Base-by-base conservation (phyloP, 2,329 filamentous ascomycete genomes). In the Neofusicoccum ribis region DNA sequence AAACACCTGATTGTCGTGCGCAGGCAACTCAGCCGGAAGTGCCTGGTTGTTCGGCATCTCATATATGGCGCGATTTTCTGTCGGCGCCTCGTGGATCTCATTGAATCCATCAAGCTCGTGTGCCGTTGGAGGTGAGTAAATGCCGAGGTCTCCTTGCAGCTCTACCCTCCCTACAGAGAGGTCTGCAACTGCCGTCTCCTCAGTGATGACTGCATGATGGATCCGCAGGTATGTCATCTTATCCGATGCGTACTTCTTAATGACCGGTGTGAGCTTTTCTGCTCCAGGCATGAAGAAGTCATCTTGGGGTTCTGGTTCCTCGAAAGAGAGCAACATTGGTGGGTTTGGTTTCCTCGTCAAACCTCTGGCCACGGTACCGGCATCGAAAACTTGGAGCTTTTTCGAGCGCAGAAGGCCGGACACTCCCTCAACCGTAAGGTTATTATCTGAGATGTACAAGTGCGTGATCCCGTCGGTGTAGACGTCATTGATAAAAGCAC, bases 391-490 rank as follows among this genome's bases (percentile, higher is more conserved):
- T 68, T 86, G 80, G 8, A 89, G 74, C 37, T 81, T 77, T 61
- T 76, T 78, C 7, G 84, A 84, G 56, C 81, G 75, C 11, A 88
- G 70, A 5, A 88, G 75, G 15, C 81, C 82, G 3, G 82, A 83
- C 5, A 85, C 74, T 0, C 85, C 85, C 71, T 87, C 84, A 0
- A 85, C 80, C 1, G 84, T 86, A 5, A 88, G 72, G 3, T 76
- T 69, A 65, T 88, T 89, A 7, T 81, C 80, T 3, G 85, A 80
- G 14, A 88, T 80, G 69, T 86, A 87, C 2, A 89, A 75, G 74
- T 89, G 86, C 0, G 86, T 88, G 43, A 88, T 81, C 2, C 86
- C 86, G 9, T 78, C 76, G 69, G 83, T 79, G 23, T 83, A 79
- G 1, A 83, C 76, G 68, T 86, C 81, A 68, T 88, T 85, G 34